Evolutionary conservation across 148 eudicot genomes (phyloP).

Genomic region (Amaranthus cruentus): DNA sequence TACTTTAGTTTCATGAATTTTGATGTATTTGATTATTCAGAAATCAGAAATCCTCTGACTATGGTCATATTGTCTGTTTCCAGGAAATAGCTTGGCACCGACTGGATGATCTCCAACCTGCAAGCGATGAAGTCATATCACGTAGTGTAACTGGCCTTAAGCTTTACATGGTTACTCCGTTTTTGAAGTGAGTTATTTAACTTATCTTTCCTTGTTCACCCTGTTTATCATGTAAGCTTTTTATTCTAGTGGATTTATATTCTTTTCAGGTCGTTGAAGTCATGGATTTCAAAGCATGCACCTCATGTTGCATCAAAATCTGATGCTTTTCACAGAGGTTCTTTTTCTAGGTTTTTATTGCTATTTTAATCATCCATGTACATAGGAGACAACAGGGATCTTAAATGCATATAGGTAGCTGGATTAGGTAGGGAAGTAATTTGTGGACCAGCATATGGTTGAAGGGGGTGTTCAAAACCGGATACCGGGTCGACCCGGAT

Average conservation of each 20-base stretch:
- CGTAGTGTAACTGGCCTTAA: slow-evolving; percentile 89
- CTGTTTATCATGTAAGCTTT: slow-evolving; percentile 1
- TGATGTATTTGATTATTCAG: not conserved
- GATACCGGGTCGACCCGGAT: too few species aligned
- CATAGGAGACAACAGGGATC: too few species aligned
- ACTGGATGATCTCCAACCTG: slow-evolving; percentile 83
- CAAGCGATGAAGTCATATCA: slow-evolving; percentile 80
- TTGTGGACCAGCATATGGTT: too few species aligned
- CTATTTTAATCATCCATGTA: not conserved
- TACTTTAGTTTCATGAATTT: not conserved
- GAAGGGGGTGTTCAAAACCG: too few species aligned
- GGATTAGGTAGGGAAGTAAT: too few species aligned
- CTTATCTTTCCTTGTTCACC: not conserved
- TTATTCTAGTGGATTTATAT: slow-evolving; percentile 7
- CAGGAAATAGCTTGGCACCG: slow-evolving; percentile 99
- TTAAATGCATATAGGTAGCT: too few species aligned
- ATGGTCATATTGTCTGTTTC: not conserved
- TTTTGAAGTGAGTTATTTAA: slow-evolving; percentile 56
- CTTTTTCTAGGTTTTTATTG: slow-evolving; percentile 1
- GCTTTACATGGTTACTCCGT: slow-evolving; percentile 99
- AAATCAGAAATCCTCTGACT: not conserved
- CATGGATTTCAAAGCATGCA: slow-evolving; percentile 74
- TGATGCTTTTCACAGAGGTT: slow-evolving; percentile 63
- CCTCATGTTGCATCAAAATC: slow-evolving; percentile 48
- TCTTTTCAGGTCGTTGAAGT: slow-evolving; percentile 59